phyloP scores from a whole-genome alignment of 2,329 filamentous ascomycete genomes.

The Botryosphaeria dothidea region DNA sequence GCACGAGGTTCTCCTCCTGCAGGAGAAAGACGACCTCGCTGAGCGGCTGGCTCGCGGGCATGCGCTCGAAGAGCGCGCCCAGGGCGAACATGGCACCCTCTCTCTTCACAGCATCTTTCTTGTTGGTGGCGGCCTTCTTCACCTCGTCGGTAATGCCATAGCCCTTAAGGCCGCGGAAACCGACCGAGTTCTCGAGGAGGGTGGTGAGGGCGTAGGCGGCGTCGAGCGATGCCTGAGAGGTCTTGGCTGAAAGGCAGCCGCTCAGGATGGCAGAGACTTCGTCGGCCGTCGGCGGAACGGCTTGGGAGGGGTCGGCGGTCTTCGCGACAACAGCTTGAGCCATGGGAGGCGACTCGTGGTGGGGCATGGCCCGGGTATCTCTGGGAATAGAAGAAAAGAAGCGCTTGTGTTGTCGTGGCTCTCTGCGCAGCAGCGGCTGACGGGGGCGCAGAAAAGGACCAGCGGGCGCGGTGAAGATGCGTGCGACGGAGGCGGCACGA shows the following conservation, averaged over 20 bases:
- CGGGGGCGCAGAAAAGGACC: neutral
- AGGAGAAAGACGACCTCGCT: slow-evolving; percentile 80
- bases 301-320: slow-evolving; percentile 40
- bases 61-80: slow-evolving; percentile 88
- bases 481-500: neutral
- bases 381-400: neutral
- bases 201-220: slow-evolving; percentile 66
- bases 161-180: slow-evolving; percentile 61
- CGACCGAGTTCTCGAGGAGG: slow-evolving; percentile 64
- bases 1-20: slow-evolving; percentile 74
- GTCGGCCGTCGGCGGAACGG: slow-evolving; percentile 46
- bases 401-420: neutral
- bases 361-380: slow-evolving; percentile 42
- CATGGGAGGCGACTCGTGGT: slow-evolving; percentile 54
- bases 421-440: slow-evolving; percentile 9
- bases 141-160: slow-evolving; percentile 65
- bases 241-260: slow-evolving; percentile 51
- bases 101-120: slow-evolving; percentile 83
- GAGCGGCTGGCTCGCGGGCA: slow-evolving; percentile 73
- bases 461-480: slow-evolving; percentile 5
- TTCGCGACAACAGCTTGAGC: slow-evolving; percentile 48
- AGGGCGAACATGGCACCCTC: slow-evolving; percentile 95
- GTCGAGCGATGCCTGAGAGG: slow-evolving; percentile 59
- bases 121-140: slow-evolving; percentile 81
- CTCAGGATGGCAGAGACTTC: slow-evolving; percentile 46